phyloP scores from a whole-genome alignment of 2,329 filamentous ascomycete genomes.

The Alternaria consortialis region DNA sequence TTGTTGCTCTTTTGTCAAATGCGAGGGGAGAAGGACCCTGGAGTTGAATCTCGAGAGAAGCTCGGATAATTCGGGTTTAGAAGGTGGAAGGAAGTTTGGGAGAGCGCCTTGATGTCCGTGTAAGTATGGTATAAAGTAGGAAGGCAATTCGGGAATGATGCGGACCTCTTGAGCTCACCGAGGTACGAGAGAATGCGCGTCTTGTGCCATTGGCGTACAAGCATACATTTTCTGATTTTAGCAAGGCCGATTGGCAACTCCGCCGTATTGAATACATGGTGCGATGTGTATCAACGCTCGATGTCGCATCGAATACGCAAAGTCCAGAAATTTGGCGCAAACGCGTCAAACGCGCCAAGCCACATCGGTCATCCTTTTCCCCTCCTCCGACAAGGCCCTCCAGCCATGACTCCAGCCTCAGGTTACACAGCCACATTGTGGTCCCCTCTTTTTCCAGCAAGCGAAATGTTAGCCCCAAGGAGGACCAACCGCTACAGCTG shows the following conservation, averaged over 20 bases:
- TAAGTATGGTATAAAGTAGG: slow-evolving; percentile 7
- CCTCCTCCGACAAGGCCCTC: slow-evolving; percentile 4
- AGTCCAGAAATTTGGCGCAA: slow-evolving; percentile 32
- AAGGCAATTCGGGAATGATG: neutral
- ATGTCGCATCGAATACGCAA: slow-evolving; percentile 7
- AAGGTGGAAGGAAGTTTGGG: slow-evolving; percentile 54
- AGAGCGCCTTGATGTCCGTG: slow-evolving; percentile 42
- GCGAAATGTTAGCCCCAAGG: slow-evolving; percentile 16
- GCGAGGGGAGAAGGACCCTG: slow-evolving; percentile 56
- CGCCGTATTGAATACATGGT: slow-evolving; percentile 46
- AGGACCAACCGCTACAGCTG: slow-evolving; percentile 26
- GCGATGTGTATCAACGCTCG: slow-evolving; percentile 8
- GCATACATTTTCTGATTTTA: slow-evolving; percentile 17
- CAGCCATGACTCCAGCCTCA: slow-evolving; percentile 19
- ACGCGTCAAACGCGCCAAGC: slow-evolving; percentile 42
- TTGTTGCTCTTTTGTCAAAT: slow-evolving; percentile 53
- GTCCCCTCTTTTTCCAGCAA: slow-evolving; percentile 21
- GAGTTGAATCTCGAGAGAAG: slow-evolving; percentile 54
- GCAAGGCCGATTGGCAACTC: slow-evolving; percentile 39
- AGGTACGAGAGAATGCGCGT: slow-evolving; percentile 43
- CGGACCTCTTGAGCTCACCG: slow-evolving; percentile 36
- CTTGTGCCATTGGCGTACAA: slow-evolving; percentile 31
- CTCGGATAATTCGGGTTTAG: slow-evolving; percentile 52
- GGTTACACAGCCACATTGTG: slow-evolving; percentile 23
- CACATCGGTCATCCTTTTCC: slow-evolving; percentile 1